Evolutionary conservation across 805 yeast species (phyloP).

Genomic region (Myxozyma nipponensis): DNA sequence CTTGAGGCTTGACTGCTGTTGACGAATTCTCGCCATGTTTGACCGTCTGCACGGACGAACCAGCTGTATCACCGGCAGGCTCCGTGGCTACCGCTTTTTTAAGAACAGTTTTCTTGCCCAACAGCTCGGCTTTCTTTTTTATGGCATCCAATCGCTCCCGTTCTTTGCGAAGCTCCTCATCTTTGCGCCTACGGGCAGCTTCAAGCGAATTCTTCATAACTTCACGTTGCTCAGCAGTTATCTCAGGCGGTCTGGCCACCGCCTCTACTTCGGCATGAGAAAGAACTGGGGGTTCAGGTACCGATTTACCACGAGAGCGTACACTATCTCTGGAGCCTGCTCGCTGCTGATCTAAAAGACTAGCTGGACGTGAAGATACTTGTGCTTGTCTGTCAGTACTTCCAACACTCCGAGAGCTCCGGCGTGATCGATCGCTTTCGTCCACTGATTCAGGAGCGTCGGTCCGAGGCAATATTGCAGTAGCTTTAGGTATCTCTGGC

Average conservation of each 20-base stretch:
- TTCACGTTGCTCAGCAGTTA: slow-evolving; percentile 35
- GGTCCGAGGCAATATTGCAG: slow-evolving; percentile 2
- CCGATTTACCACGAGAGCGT: background rate
- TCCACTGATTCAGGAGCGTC: background rate
- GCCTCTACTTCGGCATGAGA: slow-evolving; percentile 2
- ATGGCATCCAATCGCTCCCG: slow-evolving; percentile 33
- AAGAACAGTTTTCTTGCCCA: slow-evolving; percentile 29
- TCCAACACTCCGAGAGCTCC: slow-evolving; percentile 9
- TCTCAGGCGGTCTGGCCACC: slow-evolving; percentile 9
- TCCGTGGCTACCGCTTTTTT: slow-evolving; percentile 13
- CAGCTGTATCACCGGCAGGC: background rate
- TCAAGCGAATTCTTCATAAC: slow-evolving; percentile 37
- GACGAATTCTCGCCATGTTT: background rate
- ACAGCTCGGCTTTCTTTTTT: slow-evolving; percentile 34
- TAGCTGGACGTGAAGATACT: background rate
- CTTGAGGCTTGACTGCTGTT: background rate
- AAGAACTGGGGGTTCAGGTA: slow-evolving; percentile 1
- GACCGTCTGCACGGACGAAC: background rate
- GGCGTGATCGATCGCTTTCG: background rate
- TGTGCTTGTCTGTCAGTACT: slow-evolving; percentile 3
- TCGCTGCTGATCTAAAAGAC: background rate
- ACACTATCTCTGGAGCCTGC: background rate
- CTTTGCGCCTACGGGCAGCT: slow-evolving; percentile 37
- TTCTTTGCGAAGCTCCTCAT: slow-evolving; percentile 35
- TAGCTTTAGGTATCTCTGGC: background rate